These are phyloP conservation scores for Tephrocybe sp. DNA, from an alignment of 768 basidiomycete genomes.

Conservation along the genomic window DNA sequence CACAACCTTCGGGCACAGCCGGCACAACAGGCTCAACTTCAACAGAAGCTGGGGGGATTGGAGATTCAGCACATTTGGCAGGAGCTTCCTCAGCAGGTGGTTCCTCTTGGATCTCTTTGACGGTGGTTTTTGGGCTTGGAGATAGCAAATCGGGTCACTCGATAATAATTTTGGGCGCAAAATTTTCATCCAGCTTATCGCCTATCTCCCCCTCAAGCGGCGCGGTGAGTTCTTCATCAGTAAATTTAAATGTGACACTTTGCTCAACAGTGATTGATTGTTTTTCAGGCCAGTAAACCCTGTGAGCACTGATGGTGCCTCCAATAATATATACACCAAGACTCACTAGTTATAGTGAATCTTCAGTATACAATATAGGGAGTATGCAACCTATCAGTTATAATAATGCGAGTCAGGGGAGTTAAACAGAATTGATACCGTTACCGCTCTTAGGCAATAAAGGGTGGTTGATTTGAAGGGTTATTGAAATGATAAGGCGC, in stretches of 20 bases:
- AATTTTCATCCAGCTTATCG: background rate
- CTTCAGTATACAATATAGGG: no score
- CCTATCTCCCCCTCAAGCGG: conserved; percentile 8
- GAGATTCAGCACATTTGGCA: background rate
- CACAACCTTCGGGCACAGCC: background rate
- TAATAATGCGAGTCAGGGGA: no score
- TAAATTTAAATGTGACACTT: conserved; percentile 16
- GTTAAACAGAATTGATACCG: no score
- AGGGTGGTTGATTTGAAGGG: no score
- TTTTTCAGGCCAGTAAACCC: conserved; percentile 32
- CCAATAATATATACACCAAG: no score
- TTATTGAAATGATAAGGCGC: no score
- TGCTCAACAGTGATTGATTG: conserved; percentile 22
- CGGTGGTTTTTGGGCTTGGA: background rate
- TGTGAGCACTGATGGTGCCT: no score
- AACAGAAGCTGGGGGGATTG: background rate
- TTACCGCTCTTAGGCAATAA: no score
- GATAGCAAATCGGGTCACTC: background rate
- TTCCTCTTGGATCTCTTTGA: background rate
- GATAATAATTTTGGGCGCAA: background rate
- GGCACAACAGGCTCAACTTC: no score
- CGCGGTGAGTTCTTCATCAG: background rate
- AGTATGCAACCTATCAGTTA: no score
- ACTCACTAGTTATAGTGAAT: no score
- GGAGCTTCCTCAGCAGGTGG: background rate